phyloP scores from a whole-genome alignment of 2,329 filamentous ascomycete genomes.

The Beauveria varroae region DNA sequence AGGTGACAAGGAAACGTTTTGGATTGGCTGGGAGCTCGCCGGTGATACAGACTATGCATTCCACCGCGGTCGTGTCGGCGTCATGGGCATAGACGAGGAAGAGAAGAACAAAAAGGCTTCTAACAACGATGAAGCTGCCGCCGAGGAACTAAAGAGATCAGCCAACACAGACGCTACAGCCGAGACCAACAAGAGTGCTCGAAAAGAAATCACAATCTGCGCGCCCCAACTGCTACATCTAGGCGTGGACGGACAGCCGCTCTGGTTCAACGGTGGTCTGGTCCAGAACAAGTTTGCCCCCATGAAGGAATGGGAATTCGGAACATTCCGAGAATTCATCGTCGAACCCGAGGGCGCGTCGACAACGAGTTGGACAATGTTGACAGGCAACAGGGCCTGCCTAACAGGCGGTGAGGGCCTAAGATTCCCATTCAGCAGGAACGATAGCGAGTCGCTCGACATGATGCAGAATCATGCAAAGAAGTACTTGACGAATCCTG shows the following conservation, averaged over 20 bases:
- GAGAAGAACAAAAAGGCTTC: neutral
- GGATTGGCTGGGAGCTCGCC: conserved; percentile 3
- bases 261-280: conserved; percentile 2
- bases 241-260: neutral
- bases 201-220: neutral
- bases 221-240: neutral
- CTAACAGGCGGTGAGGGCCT: neutral
- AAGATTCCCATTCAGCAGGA: neutral
- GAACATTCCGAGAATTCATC: neutral
- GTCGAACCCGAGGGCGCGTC: neutral
- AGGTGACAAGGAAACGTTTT: conserved; percentile 7
- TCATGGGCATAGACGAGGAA: neutral
- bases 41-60: conserved; percentile 4
- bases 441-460: neutral
- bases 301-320: neutral
- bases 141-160: neutral
- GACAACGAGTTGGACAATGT: neutral
- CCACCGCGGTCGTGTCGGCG: neutral
- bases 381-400: neutral
- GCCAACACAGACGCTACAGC: neutral
- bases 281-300: neutral
- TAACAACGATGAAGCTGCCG: neutral
- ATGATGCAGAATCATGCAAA: neutral
- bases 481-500: neutral
- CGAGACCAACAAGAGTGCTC: neutral